These are phyloP conservation scores for Bathelium albidoporum DNA, from an alignment of 495 filamentous ascomycete genomes.

Conservation along the genomic window DNA sequence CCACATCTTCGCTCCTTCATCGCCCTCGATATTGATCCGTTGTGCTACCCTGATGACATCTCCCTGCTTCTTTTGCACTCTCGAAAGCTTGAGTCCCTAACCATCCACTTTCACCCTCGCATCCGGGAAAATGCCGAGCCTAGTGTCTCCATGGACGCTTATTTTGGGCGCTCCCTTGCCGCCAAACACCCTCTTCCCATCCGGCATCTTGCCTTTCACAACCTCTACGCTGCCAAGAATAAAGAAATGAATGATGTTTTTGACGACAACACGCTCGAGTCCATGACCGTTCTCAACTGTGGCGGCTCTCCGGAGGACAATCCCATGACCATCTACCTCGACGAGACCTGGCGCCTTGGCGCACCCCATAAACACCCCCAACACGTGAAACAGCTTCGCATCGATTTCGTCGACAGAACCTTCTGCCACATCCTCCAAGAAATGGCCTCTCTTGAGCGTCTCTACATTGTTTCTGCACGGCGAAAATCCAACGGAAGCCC, in stretches of 20 bases:
- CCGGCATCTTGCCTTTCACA: constrained; percentile 43
- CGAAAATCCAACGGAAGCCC: constrained; percentile 5
- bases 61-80: constrained; percentile 44
- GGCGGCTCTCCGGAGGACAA: constrained; percentile 32
- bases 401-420: constrained; percentile 34
- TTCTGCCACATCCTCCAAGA: constrained; percentile 12
- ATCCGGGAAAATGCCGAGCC: constrained; percentile 51
- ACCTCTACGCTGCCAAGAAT: constrained; percentile 46
- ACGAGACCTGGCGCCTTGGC: constrained; percentile 40
- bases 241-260: constrained; percentile 35
- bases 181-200: constrained; percentile 37
- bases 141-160: constrained; percentile 42
- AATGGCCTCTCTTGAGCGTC: constrained; percentile 18
- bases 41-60: constrained; percentile 57
- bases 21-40: constrained; percentile 50
- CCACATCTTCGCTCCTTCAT: constrained; percentile 43
- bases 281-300: constrained; percentile 43
- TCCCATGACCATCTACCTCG: constrained; percentile 44
- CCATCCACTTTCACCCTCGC: constrained; percentile 50
- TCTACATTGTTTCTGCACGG: constrained; percentile 22
- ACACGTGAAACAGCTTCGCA: constrained; percentile 30
- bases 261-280: constrained; percentile 35
- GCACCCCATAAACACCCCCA: constrained; percentile 17
- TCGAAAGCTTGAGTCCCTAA: constrained; percentile 44
- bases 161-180: constrained; percentile 45